Evolutionary conservation across 345 rosid genomes (phyloP).

Genomic region (Pistacia vera): DNA sequence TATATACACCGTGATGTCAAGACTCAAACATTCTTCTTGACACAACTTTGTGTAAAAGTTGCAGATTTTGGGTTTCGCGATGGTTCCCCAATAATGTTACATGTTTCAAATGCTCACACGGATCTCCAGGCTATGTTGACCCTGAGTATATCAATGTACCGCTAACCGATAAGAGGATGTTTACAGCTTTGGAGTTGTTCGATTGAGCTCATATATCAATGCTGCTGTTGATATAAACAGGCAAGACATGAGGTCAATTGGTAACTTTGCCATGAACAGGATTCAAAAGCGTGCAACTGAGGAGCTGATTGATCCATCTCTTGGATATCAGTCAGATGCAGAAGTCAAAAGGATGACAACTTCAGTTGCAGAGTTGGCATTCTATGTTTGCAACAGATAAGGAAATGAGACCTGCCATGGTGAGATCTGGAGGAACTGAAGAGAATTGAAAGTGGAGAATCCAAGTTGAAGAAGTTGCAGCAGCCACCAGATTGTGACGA

Average conservation of each 20-base stretch:
- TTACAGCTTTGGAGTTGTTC: constrained; percentile 77
- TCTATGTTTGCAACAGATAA: constrained; percentile 58
- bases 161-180: constrained; percentile 74
- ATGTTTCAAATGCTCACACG: constrained; percentile 71
- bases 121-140: constrained; percentile 70
- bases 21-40: constrained; percentile 71
- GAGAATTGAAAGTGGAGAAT: constrained; percentile 34
- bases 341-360: constrained; percentile 45
- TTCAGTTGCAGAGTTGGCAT: constrained; percentile 60
- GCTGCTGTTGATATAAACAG: constrained; percentile 67
- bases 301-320: constrained; percentile 55
- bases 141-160: constrained; percentile 74
- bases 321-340: constrained; percentile 45
- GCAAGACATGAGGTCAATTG: constrained; percentile 54
- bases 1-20: constrained; percentile 71
- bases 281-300: constrained; percentile 41
- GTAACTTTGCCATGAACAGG: constrained; percentile 59
- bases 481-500: constrained; percentile 41
- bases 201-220: constrained; percentile 55
- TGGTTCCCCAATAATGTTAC: constrained; percentile 55
- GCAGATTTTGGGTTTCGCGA: constrained; percentile 75
- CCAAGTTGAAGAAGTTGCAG: constrained; percentile 16
- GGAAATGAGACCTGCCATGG: constrained; percentile 64
- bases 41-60: constrained; percentile 53
- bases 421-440: constrained; percentile 46